Evolutionary conservation across 1,139 yeast genomes (phyloP).

Genomic region (Pneumocystis jirovecii): DNA sequence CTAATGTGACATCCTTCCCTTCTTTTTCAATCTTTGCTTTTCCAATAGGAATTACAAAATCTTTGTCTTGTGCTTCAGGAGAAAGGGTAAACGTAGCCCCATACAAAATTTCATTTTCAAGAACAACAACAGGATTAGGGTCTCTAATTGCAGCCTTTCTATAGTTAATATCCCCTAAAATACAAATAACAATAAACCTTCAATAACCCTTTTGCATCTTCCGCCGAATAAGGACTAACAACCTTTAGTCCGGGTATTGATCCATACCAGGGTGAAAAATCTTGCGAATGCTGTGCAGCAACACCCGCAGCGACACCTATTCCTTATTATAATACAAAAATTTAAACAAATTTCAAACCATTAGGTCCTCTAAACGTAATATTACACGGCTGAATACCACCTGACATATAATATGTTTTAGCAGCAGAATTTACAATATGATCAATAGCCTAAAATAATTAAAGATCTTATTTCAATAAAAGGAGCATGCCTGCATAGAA

Average conservation of each 20-base stretch:
- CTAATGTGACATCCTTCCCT: slow-evolving; percentile 81
- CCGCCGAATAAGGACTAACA: slow-evolving; percentile 85
- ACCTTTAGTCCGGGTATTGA: slow-evolving; percentile 96
- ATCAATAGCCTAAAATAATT: slow-evolving; percentile 79
- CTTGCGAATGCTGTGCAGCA: slow-evolving; percentile 98
- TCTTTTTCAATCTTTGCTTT: slow-evolving; percentile 88
- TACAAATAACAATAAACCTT: slow-evolving; percentile 28
- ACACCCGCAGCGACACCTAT: slow-evolving; percentile 99
- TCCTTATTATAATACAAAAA: slow-evolving; percentile 72
- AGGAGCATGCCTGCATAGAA: background rate
- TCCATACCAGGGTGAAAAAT: slow-evolving; percentile 96
- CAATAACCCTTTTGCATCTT: slow-evolving; percentile 87
- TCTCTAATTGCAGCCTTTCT: slow-evolving; percentile 73
- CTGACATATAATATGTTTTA: slow-evolving; percentile 96
- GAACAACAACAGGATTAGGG: slow-evolving; percentile 92
- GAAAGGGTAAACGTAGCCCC: slow-evolving; percentile 83
- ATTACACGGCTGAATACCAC: slow-evolving; percentile 95
- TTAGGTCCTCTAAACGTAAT: slow-evolving; percentile 35
- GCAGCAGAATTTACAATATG: slow-evolving; percentile 98
- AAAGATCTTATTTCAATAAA: slow-evolving; percentile 18
- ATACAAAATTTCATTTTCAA: slow-evolving; percentile 89
- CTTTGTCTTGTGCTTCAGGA: slow-evolving; percentile 78
- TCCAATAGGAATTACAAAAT: slow-evolving; percentile 84
- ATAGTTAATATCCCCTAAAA: background rate
- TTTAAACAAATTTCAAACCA: background rate